phyloP scores from a whole-genome alignment of 192 early-diverging fungal species.

The Coemansia sp. region DNA sequence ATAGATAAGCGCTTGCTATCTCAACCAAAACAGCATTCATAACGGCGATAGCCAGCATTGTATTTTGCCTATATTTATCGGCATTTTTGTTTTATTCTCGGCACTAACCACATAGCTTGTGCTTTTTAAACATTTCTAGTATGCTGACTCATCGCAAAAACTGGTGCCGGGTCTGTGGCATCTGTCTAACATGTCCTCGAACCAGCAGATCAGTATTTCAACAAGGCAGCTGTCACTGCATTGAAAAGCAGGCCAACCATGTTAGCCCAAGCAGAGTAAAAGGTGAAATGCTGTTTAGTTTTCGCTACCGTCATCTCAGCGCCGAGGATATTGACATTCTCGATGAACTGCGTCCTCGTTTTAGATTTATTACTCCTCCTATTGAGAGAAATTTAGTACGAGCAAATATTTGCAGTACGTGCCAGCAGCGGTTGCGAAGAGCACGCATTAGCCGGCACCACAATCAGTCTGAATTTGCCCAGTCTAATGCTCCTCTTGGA shows the following conservation, averaged over 20 bases:
- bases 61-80: neutral
- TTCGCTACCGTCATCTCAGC: slow-evolving; percentile 53
- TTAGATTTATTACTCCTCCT: slow-evolving; percentile 36
- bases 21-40: neutral
- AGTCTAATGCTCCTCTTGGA: neutral
- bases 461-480: neutral
- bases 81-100: neutral
- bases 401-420: slow-evolving; percentile 54
- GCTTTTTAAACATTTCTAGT: neutral
- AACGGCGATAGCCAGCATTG: neutral
- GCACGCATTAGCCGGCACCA: slow-evolving; percentile 24
- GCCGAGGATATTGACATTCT: slow-evolving; percentile 50
- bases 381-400: slow-evolving; percentile 43
- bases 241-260: slow-evolving; percentile 38
- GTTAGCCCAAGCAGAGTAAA: slow-evolving; percentile 41
- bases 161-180: slow-evolving; percentile 52
- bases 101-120: neutral
- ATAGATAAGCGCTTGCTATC: neutral
- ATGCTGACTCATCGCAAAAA: slow-evolving; percentile 53
- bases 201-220: slow-evolving; percentile 34
- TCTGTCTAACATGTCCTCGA: slow-evolving; percentile 48
- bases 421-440: slow-evolving; percentile 47
- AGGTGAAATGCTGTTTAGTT: slow-evolving; percentile 45
- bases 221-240: slow-evolving; percentile 32
- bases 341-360: slow-evolving; percentile 29